A percentile compares a stretch with the other conserved stretches of the same genome.
phyloP scores from a whole-genome alignment of 1,284 basidiomycete genomes.

The Porphyrellus sp. region DNA sequence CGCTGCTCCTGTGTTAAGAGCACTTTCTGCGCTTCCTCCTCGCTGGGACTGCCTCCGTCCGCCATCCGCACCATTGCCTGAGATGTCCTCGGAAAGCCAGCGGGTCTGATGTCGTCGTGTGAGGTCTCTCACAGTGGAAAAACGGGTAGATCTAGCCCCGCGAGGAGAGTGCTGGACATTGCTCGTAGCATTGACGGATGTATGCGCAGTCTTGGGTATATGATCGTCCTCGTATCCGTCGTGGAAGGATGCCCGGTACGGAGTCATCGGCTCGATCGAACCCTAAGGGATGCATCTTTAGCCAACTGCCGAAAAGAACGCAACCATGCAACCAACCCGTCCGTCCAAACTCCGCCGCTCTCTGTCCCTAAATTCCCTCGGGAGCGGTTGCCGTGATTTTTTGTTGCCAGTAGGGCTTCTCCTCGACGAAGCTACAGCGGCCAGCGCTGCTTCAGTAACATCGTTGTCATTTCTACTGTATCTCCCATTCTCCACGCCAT shows the following conservation, averaged over 20 bases:
- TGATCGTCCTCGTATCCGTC: slow-evolving; percentile 18
- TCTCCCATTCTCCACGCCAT: slow-evolving; percentile 27
- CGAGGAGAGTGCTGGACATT: slow-evolving; percentile 32
- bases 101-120: slow-evolving; percentile 49
- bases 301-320: neutral
- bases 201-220: slow-evolving; percentile 22
- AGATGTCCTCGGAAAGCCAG: slow-evolving; percentile 47
- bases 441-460: slow-evolving; percentile 55
- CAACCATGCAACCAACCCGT: slow-evolving; percentile 37
- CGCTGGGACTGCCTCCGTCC: slow-evolving; percentile 51
- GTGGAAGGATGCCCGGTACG: slow-evolving; percentile 20
- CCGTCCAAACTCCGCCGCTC: slow-evolving; percentile 41
- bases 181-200: slow-evolving; percentile 18
- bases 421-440: slow-evolving; percentile 56
- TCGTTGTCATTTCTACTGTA: slow-evolving; percentile 34
- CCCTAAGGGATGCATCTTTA: slow-evolving; percentile 16
- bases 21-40: slow-evolving; percentile 64
- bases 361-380: slow-evolving; percentile 55
- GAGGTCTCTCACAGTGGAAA: slow-evolving; percentile 46
- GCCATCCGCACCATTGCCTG: slow-evolving; percentile 20
- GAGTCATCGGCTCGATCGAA: slow-evolving; percentile 29
- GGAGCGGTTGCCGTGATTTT: slow-evolving; percentile 53
- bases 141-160: slow-evolving; percentile 35
- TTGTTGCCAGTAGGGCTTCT: slow-evolving; percentile 43
- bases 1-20: slow-evolving; percentile 41